These are phyloP conservation scores for Cystobasidium slooffiae DNA, from an alignment of 1,284 basidiomycete species.

Conservation along the genomic window DNA sequence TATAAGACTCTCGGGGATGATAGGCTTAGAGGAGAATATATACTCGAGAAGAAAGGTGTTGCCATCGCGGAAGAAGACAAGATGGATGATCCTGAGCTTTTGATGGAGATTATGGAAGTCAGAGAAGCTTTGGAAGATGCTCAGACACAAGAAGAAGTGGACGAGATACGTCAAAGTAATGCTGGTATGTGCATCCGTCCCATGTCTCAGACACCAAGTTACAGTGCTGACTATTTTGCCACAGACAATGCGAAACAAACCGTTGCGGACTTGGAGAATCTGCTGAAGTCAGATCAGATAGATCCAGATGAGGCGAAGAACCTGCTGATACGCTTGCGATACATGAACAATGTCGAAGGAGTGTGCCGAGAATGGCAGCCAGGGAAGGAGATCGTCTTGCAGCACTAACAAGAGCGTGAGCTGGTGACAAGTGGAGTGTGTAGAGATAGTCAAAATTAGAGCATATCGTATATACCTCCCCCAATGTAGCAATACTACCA, in stretches of 20 bases:
- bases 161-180: conserved; percentile 65
- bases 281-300: conserved; percentile 67
- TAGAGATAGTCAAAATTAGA: too few relatives aligned
- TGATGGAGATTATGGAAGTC: conserved; percentile 79
- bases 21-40: conserved; percentile 68
- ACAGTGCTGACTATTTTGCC: background rate
- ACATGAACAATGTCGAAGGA: conserved; percentile 72
- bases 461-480: too few relatives aligned
- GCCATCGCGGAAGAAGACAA: conserved; percentile 74
- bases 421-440: too few relatives aligned
- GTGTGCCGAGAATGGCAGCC: conserved; percentile 65
- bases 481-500: too few relatives aligned
- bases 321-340: conserved; percentile 73
- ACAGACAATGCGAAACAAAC: conserved; percentile 65
- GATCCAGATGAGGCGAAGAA: conserved; percentile 61
- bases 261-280: conserved; percentile 61
- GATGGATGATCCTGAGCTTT: conserved; percentile 71
- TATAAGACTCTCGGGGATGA: conserved; percentile 71
- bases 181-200: conserved; percentile 62
- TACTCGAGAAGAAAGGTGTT: conserved; percentile 66
- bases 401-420: conserved; percentile 36
- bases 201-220: conserved; percentile 3
- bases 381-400: conserved; percentile 50
- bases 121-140: conserved; percentile 78
- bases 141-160: conserved; percentile 62